Base-by-base conservation (phyloP, 1,284 basidiomycete species). In the Naganishia liquefaciens region DNA sequence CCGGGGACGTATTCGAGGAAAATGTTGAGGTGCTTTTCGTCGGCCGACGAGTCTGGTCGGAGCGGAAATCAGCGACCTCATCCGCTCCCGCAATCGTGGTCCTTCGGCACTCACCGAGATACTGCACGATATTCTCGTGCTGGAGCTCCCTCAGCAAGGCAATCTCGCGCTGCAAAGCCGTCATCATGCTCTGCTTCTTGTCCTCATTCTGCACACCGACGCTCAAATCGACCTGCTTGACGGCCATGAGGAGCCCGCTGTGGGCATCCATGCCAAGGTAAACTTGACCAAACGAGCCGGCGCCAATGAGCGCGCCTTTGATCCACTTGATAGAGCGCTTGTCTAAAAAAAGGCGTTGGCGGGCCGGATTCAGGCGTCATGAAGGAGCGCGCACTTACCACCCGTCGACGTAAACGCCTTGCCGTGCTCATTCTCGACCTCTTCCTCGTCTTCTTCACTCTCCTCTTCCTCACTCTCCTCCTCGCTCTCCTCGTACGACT, bases 1-100 rank as follows among this genome's bases (percentile, higher is more conserved):
- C 96, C 96, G 4, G 96, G 96, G 4, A 99, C 95, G 73, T 99
- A 99, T 79, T 99, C 95, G 70, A 99, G 81, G 84, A 99, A 99
- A 80, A 99, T 99, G 78, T 99, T 98, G 68, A 99, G 85, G 75
- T 87, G 88, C 54, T 89, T 87, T 39, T 88, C 88, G 73, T 97
- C 94, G 42, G 89, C 84, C 1, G 91, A 91, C 1, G 92, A 95
- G 74, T 93, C 92, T 93, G 68, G n/a, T n/a, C n/a, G n/a, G 1
- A 39, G 30, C 19, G 53, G 33, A 7, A 37, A 37, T 37, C 33
- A 37, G 33, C 33, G 33, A 33, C 10, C 33, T 33, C 33, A 5
- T 10, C 33, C 33, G 33, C 33, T 9, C 2, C 6, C 33, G 1
- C 33, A 7, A 7, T 13, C 33, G 9, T 7, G 9, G 3, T 37